Conservation (phyloP, 1,284 basidiomycete genomes). For the Moniliophthora roreri region DNA sequence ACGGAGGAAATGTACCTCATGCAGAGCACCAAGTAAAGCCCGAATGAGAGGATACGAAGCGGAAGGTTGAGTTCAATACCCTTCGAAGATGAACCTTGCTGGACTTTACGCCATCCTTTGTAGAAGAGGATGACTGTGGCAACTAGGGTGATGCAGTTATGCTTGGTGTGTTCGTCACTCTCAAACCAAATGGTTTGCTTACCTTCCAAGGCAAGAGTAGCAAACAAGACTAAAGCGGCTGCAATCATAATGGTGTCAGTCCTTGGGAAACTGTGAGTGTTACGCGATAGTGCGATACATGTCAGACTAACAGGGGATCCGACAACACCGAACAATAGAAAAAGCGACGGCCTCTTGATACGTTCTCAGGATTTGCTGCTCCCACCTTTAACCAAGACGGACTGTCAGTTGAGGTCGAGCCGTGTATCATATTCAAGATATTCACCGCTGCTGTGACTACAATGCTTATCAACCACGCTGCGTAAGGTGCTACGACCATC, state of each 20-base stretch:
- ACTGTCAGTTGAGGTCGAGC: not conserved
- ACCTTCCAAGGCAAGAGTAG: constrained; percentile 33
- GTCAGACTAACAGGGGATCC: constrained; percentile 32
- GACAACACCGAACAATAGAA: constrained; percentile 51
- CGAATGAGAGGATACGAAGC: constrained; percentile 41
- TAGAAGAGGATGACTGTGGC: constrained; percentile 42
- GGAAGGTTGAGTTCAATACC: constrained; percentile 40
- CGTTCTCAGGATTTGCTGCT: constrained; percentile 30
- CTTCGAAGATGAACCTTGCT: constrained; percentile 21
- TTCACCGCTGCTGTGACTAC: constrained; percentile 40
- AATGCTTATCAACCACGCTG: constrained; percentile 35
- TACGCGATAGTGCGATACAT: not conserved
- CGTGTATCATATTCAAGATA: constrained; percentile 3
- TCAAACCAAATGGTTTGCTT: not conserved
- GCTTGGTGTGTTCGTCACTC: constrained; percentile 14
- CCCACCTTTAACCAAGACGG: constrained; percentile 34
- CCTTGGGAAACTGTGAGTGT: constrained; percentile 19
- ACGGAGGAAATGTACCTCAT: constrained; percentile 32
- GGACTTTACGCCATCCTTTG: constrained; percentile 30
- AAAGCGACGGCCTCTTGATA: constrained; percentile 46
- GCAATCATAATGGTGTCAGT: constrained; percentile 39
- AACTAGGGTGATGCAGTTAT: constrained; percentile 22
- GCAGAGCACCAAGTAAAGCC: constrained; percentile 39
- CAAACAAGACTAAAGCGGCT: constrained; percentile 35
- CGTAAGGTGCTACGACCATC: constrained; percentile 42